A percentile compares a stretch with the other conserved stretches of the same genome.
These are phyloP conservation scores for Tolypocladium capitatum DNA, from an alignment of 2,329 filamentous ascomycete genomes.

Conservation along the genomic window DNA sequence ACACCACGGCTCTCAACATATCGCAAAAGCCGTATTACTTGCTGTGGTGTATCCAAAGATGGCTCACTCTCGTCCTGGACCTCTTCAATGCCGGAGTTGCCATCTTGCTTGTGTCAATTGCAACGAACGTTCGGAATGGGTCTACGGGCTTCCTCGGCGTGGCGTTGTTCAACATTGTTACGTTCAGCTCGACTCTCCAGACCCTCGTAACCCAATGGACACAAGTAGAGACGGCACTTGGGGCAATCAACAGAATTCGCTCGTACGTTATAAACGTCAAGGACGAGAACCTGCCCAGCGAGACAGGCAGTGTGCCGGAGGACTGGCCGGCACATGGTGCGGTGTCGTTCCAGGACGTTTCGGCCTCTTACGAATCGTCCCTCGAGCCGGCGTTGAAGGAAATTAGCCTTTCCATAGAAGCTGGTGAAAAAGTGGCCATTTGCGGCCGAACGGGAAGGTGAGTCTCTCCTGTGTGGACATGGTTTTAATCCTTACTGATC, in stretches of 20 bases:
- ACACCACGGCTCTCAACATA: conserved; percentile 16
- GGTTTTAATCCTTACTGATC: conserved; percentile 7
- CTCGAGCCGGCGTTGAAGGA: conserved; percentile 13
- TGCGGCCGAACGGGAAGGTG: conserved; percentile 30
- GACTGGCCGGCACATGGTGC: conserved; percentile 12
- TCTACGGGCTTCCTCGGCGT: conserved; percentile 15
- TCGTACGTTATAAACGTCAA: conserved; percentile 10
- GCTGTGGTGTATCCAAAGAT: conserved; percentile 33
- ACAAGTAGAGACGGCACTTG: conserved; percentile 13
- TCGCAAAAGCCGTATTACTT: conserved; percentile 23
- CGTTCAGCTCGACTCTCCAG: conserved; percentile 15
- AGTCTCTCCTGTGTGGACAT: neutral
- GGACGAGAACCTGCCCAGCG: conserved; percentile 9
- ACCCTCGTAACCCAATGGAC: conserved; percentile 21
- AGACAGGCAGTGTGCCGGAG: conserved; percentile 6
- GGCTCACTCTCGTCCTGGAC: conserved; percentile 34
- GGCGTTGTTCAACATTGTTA: conserved; percentile 15
- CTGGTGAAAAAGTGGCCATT: conserved; percentile 24
- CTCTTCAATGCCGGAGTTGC: conserved; percentile 31
- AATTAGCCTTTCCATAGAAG: conserved; percentile 15
- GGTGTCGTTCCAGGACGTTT: conserved; percentile 14
- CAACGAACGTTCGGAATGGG: conserved; percentile 19
- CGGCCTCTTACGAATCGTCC: conserved; percentile 15
- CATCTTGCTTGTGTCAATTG: conserved; percentile 28
- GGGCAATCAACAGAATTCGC: conserved; percentile 13